These are phyloP conservation scores for Hericium erinaceus DNA, from an alignment of 768 basidiomycete genomes.

Conservation along the genomic window DNA sequence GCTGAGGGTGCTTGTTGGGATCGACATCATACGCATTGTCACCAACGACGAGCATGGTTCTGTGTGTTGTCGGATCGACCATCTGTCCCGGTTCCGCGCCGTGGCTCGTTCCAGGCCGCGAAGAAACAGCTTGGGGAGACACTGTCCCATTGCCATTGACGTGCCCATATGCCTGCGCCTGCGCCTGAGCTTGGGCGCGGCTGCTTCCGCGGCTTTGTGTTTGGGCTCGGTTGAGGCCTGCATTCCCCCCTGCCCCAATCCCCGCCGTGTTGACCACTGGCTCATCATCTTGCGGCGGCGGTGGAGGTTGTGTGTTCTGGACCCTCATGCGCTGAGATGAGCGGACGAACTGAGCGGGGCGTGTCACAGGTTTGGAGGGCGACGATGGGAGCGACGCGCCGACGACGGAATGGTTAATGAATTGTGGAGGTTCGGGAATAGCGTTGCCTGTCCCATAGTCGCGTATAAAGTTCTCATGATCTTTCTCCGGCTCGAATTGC, in stretches of 20 bases:
- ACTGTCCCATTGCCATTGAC: slow-evolving; percentile 6
- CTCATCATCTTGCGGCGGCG: slow-evolving; percentile 31
- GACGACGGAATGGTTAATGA: slow-evolving; percentile 61
- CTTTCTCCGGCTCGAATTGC: slow-evolving; percentile 77
- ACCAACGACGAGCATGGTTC: slow-evolving; percentile 66
- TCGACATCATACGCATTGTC: slow-evolving; percentile 60
- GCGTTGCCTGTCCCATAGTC: slow-evolving; percentile 81
- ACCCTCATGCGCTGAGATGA: slow-evolving; percentile 25
- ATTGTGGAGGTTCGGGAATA: slow-evolving; percentile 82
- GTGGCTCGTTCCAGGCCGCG: background rate
- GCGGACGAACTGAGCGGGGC: slow-evolving; percentile 45
- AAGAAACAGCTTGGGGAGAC: slow-evolving; percentile 2
- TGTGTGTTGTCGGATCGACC: slow-evolving; percentile 35
- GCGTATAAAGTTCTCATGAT: slow-evolving; percentile 83
- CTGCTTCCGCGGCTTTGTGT: slow-evolving; percentile 22
- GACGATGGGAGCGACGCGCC: slow-evolving; percentile 56
- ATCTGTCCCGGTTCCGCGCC: background rate
- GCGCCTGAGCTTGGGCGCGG: slow-evolving; percentile 6
- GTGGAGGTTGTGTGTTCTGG: slow-evolving; percentile 21
- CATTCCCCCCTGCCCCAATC: slow-evolving; percentile 53
- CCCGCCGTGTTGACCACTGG: slow-evolving; percentile 54
- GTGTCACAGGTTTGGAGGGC: slow-evolving; percentile 45
- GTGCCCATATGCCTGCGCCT: slow-evolving; percentile 4
- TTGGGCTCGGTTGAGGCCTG: slow-evolving; percentile 21
- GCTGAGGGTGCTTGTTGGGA: slow-evolving; percentile 50